Conservation (phyloP, 1,284 basidiomycete genomes). For the Serendipita sp. region DNA sequence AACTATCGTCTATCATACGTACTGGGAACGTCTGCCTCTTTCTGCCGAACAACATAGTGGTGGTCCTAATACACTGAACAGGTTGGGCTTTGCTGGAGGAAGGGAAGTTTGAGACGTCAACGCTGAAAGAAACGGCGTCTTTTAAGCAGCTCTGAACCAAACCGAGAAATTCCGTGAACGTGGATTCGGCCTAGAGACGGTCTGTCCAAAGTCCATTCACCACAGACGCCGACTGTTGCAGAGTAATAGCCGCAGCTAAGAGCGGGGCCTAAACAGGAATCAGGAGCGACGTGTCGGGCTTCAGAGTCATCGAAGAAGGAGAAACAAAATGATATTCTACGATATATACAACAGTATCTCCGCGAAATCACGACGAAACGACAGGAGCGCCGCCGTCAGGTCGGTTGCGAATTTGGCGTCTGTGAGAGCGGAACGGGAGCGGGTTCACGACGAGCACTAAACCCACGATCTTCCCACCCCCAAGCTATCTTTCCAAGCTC, state of each 20-base stretch:
- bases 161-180: constrained; percentile 5
- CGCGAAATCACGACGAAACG: neutral
- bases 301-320: neutral
- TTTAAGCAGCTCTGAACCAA: neutral
- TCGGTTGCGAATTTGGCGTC: neutral
- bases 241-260: neutral
- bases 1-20: neutral
- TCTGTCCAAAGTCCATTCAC: neutral
- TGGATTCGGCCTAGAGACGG: neutral
- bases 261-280: neutral
- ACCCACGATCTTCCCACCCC: constrained; percentile 18
- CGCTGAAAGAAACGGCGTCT: neutral
- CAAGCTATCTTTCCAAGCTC: constrained; percentile 15
- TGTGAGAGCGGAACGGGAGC: neutral
- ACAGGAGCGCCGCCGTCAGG: neutral
- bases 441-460: neutral
- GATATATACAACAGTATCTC: neutral
- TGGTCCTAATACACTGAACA: neutral
- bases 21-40: neutral
- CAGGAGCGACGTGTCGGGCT: neutral
- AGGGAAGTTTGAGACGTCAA: neutral
- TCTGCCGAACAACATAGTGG: neutral
- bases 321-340: neutral
- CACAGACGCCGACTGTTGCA: neutral
- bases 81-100: neutral